phyloP scores from a whole-genome alignment of 768 basidiomycete species.

The Phlebiopsis flavidoalba region DNA sequence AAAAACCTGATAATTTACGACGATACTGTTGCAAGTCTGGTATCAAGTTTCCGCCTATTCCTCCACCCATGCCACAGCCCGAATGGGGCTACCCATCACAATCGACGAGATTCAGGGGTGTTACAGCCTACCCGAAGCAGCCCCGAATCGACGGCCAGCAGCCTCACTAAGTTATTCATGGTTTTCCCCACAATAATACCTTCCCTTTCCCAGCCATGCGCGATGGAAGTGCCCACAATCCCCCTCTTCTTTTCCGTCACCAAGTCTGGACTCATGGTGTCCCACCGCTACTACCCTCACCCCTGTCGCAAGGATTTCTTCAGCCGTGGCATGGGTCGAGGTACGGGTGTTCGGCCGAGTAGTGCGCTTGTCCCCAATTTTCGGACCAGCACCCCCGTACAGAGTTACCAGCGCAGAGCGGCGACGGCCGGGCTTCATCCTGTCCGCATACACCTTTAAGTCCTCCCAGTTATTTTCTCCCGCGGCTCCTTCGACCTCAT shows the following conservation, averaged over 20 bases:
- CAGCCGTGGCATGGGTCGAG: slow-evolving; percentile 50
- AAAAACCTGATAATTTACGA: background rate
- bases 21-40: background rate
- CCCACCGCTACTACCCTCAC: slow-evolving; percentile 56
- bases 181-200: slow-evolving; percentile 74
- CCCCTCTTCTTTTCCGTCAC: slow-evolving; percentile 25
- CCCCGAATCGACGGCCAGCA: slow-evolving; percentile 22
- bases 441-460: slow-evolving; percentile 34
- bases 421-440: slow-evolving; percentile 35
- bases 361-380: slow-evolving; percentile 42
- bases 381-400: slow-evolving; percentile 69
- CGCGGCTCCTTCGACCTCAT: slow-evolving; percentile 39
- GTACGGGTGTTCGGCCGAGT: slow-evolving; percentile 62
- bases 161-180: slow-evolving; percentile 44
- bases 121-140: slow-evolving; percentile 40
- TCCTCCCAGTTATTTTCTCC: slow-evolving; percentile 52
- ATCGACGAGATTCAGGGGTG: slow-evolving; percentile 53
- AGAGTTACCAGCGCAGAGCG: slow-evolving; percentile 54
- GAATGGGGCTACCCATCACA: slow-evolving; percentile 68
- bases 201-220: slow-evolving; percentile 51
- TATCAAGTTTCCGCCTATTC: background rate
- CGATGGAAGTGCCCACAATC: slow-evolving; percentile 43
- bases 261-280: slow-evolving; percentile 66
- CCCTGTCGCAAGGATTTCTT: slow-evolving; percentile 42
- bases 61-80: slow-evolving; percentile 55